phyloP scores from a whole-genome alignment of 768 basidiomycete genomes.

The Solioccasus polychromus region DNA sequence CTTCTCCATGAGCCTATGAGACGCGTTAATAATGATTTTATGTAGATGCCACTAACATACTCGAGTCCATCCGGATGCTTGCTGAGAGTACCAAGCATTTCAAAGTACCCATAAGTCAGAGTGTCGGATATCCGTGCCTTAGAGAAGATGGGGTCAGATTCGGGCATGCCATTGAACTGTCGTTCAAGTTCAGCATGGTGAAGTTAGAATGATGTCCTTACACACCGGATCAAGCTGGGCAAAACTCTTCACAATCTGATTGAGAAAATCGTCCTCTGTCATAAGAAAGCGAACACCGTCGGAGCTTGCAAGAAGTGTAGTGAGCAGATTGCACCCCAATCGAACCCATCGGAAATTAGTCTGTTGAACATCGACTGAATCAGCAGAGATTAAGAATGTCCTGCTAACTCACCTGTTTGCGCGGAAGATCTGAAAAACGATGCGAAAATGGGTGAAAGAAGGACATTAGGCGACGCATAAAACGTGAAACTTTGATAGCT shows the following conservation, averaged over 20 bases:
- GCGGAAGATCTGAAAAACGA: conserved; percentile 80
- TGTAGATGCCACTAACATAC: conserved; percentile 43
- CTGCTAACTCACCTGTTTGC: conserved; percentile 53
- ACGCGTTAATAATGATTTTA: conserved; percentile 2
- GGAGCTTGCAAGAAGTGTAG: conserved; percentile 75
- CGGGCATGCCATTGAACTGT: conserved; percentile 70
- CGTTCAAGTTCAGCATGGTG: not conserved
- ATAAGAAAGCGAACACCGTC: conserved; percentile 83
- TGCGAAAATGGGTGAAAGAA: conserved; percentile 92
- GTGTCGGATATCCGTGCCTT: conserved; percentile 78
- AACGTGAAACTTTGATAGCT: conserved; percentile 85
- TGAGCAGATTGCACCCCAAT: conserved; percentile 78
- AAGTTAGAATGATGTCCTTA: not conserved
- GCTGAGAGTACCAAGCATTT: conserved; percentile 91
- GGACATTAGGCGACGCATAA: conserved; percentile 84
- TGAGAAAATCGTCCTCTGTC: conserved; percentile 80
- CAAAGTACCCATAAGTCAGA: conserved; percentile 88
- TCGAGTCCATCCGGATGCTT: conserved; percentile 86
- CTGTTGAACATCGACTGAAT: conserved; percentile 36
- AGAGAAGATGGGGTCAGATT: conserved; percentile 81
- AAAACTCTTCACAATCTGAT: conserved; percentile 83
- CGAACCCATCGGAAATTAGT: conserved; percentile 80
- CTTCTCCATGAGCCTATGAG: conserved; percentile 76
- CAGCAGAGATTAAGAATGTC: not conserved
- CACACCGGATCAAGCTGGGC: conserved; percentile 89